phyloP scores from a whole-genome alignment of 495 filamentous ascomycete genomes.

The Trichoderma gamsii region DNA sequence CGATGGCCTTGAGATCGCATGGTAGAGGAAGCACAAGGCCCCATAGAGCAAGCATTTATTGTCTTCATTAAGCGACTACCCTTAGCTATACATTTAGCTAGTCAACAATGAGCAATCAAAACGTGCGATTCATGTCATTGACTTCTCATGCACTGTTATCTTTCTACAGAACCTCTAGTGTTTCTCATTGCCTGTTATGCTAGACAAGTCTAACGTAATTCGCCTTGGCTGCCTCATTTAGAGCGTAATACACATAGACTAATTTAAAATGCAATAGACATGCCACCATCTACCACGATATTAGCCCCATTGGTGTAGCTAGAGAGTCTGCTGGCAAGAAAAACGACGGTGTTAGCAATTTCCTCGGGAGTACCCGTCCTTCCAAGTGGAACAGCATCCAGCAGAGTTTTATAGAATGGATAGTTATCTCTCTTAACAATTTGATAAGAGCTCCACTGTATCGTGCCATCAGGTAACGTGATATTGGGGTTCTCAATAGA shows the following conservation, averaged over 20 bases:
- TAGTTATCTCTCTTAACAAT: background rate
- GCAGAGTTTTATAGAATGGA: background rate
- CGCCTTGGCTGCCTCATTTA: too few relatives aligned
- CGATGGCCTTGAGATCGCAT: background rate
- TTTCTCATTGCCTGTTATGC: background rate
- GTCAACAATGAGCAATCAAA: too few relatives aligned
- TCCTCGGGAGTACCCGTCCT: slow-evolving; percentile 62
- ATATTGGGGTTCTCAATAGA: background rate
- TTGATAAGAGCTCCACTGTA: background rate
- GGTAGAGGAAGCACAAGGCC: background rate
- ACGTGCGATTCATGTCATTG: too few relatives aligned
- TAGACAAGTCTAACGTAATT: background rate
- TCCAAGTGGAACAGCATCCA: slow-evolving; percentile 46
- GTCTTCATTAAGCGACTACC: background rate
- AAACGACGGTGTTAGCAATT: slow-evolving; percentile 58
- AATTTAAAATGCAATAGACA: background rate
- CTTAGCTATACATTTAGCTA: too few relatives aligned
- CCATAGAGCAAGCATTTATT: background rate
- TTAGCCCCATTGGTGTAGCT: slow-evolving; percentile 60
- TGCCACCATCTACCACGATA: slow-evolving; percentile 36
- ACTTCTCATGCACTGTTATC: too few relatives aligned
- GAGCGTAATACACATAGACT: background rate
- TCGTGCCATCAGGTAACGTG: background rate
- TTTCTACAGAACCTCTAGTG: too few relatives aligned
- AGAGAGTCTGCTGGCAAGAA: slow-evolving; percentile 57